Base-by-base conservation (phyloP, 805 yeast species). In the Yarrowia keelungensis region DNA sequence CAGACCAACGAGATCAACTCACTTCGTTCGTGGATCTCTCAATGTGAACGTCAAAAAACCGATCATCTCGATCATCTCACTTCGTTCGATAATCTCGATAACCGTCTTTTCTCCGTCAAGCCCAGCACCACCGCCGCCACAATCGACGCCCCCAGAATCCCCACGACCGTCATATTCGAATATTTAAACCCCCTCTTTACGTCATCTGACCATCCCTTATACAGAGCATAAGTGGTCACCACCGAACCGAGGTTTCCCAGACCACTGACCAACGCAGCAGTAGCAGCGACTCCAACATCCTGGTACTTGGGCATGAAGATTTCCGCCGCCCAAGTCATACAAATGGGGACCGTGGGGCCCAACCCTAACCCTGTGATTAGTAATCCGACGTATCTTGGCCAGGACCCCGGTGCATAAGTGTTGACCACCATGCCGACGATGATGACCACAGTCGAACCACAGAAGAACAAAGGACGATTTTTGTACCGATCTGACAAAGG, bases 341-440 rank as follows among this genome's bases (percentile, higher is more conserved):
- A 84, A 46, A 89, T 91, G 36, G 97, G 97, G 14, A 91, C 96
- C 0, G 97, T 91, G 22, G 97, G 95, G 11, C 97, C 97, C 62
- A 91, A 82, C 0, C 97, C 97, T 72, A 88, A 89, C 0, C 97
- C 97, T 8, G 91, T 87, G 75, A 91, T 87, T 70, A 91, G 81
- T 67, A 91, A 81, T 0, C 97, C 97, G 8, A 86, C 96, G 76
- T 90, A 91, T 73, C 86, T 84, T 69, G 85, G 82, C 97, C 97
- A 91, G 36, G 86, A 79, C 3, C 87, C 88, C 11, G 81, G 80
- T 0, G 96, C 95, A 75, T 81, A 91, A 0, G 97, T 91, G 16
- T 90, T 86, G 39, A 91, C 91, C 59, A 89, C 77, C 78, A 91
- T 79, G 1, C 97, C 97, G 46, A 82, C 79, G 39, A 91, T 90